phyloP scores from a whole-genome alignment of 2,329 filamentous ascomycete species.

The Emergomyces africanus region DNA sequence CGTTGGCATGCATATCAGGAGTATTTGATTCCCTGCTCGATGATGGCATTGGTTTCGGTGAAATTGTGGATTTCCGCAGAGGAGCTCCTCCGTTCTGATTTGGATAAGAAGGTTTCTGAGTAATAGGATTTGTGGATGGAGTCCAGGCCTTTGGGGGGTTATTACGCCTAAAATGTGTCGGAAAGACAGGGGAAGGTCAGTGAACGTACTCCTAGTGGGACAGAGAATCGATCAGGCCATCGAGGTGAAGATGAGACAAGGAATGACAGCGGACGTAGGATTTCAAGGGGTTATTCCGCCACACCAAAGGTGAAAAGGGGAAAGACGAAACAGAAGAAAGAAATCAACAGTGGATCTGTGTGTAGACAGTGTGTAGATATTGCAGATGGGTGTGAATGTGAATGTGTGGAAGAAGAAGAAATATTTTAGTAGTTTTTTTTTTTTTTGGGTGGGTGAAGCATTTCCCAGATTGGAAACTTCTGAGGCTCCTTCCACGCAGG shows the following conservation, averaged over 20 bases:
- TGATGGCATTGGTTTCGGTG: constrained; percentile 22
- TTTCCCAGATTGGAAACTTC: not conserved
- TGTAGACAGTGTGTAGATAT: not conserved
- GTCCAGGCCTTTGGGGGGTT: constrained; percentile 49
- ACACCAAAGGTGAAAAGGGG: not conserved
- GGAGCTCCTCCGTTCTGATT: constrained; percentile 43
- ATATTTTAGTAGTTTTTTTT: too few relatives aligned
- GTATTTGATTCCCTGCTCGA: constrained; percentile 38
- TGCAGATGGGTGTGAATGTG: not conserved
- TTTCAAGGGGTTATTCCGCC: not conserved
- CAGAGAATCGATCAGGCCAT: not conserved
- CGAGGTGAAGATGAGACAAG: not conserved
- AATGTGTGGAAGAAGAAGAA: not conserved
- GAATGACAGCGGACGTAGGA: not conserved
- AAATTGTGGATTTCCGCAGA: constrained; percentile 28
- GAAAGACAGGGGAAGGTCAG: not conserved
- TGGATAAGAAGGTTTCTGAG: constrained; percentile 39
- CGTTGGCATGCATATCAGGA: constrained; percentile 46
- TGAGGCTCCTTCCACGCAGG: not conserved
- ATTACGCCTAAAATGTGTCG: constrained; percentile 31
- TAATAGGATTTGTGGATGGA: constrained; percentile 48
- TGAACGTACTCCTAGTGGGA: not conserved
- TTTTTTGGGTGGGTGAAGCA: not conserved
- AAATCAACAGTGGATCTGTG: not conserved
- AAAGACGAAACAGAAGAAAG: not conserved